Base-by-base conservation (phyloP, 495 filamentous ascomycete species). In the Pyronema domesticum region DNA sequence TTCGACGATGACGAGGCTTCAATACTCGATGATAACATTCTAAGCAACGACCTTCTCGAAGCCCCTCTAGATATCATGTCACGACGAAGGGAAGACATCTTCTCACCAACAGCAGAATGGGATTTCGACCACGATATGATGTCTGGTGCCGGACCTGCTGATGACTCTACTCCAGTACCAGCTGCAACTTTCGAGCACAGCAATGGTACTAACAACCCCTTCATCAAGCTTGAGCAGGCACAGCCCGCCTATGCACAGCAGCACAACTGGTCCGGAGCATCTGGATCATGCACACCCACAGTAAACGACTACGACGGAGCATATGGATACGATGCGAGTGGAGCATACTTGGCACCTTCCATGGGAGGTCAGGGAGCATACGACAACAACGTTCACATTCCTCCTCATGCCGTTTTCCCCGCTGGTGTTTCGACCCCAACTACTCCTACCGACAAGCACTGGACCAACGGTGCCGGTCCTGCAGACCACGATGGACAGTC, bases 1-100 rank as follows among this genome's bases (percentile, higher is more conserved):
- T 76, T 81, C 57, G 83, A 88, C 58, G 85, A 89, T 56, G 85
- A 89, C 69, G 83, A 86, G 64, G 76, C 78, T 68, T 82, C 77
- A 66, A 82, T 88, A 68, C 72, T 93, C 58, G 86, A 93, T 70
- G 83, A 89, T 44, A 81, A 83, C 71, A 89, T 89, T 65, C 76
- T 89, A 57, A 73, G 72, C 58, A 75, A 70, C 65, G 69, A 63
- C 59, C 76, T 73, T 64, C 75, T 73, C 65, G 78, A 81, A 64
- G 78, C 77, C 13, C 77, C 80, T 36, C 71, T 86, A 60, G 80
- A 84, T 59, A 77, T 86, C 69, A 75, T 80, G 70, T 74, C 72
- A 55, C 76, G 75, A 58, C 76, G 77, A 71, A 76, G 82, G 65
- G 75, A 80, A 65, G 75, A 82, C 56, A 73, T 83, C 65, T 85